Conservation (phyloP, 495 filamentous ascomycete genomes). For the Monascus purpureus region DNA sequence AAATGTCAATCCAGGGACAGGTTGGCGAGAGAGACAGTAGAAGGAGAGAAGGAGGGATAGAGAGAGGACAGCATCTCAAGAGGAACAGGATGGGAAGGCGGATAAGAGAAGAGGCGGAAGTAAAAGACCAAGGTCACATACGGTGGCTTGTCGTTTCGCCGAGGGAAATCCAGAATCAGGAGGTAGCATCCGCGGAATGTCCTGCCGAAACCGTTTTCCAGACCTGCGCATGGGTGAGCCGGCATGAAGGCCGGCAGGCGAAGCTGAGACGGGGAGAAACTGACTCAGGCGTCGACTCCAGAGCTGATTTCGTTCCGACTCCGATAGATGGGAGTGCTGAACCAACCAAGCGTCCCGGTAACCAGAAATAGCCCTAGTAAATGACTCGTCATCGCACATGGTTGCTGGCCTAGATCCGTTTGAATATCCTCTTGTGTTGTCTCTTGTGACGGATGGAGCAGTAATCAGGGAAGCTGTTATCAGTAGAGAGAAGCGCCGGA, state of each 20-base stretch:
- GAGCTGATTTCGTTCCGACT: conserved; percentile 28
- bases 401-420: too few relatives aligned
- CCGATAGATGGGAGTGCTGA: conserved; percentile 30
- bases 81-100: conserved; percentile 12
- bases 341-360: conserved; percentile 34
- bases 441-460: neutral
- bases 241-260: conserved; percentile 9
- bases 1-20: conserved; percentile 35
- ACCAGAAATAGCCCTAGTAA: conserved; percentile 30
- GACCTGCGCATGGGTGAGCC: conserved; percentile 15
- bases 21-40: conserved; percentile 9
- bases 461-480: neutral
- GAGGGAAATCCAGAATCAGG: conserved; percentile 23
- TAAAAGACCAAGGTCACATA: conserved; percentile 35
- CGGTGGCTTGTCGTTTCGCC: conserved; percentile 37
- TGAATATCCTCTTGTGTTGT: too few relatives aligned
- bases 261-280: conserved; percentile 19
- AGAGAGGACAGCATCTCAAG: conserved; percentile 6
- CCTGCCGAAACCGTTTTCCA: conserved; percentile 33
- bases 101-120: conserved; percentile 15
- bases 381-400: conserved; percentile 30
- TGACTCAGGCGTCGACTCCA: conserved; percentile 29
- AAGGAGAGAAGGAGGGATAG: conserved; percentile 6
- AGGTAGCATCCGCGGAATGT: conserved; percentile 30
- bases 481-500: neutral